These are phyloP conservation scores for Paratinospora sagittata DNA, from an alignment of 164 flowering plant species.

Conservation along the genomic window DNA sequence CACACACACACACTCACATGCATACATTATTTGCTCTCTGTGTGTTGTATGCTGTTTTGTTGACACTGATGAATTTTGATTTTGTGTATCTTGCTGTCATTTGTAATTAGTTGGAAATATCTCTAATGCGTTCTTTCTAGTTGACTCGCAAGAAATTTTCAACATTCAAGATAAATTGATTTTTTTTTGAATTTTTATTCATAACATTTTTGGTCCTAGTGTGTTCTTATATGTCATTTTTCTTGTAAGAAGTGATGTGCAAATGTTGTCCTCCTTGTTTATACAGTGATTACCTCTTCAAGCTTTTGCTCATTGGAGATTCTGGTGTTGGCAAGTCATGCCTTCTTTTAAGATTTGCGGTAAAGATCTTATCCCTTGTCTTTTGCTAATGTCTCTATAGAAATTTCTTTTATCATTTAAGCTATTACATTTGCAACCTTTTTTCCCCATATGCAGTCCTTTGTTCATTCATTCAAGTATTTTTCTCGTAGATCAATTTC, in stretches of 20 bases:
- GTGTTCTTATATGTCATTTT: background rate
- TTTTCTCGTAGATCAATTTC: background rate
- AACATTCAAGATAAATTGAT: background rate
- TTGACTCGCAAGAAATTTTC: background rate
- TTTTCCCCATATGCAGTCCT: background rate
- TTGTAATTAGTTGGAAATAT: background rate
- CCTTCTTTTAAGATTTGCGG: constrained; percentile 39
- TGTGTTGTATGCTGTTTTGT: too few species aligned
- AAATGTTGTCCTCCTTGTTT: background rate
- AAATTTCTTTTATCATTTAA: background rate
- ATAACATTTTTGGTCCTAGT: background rate
- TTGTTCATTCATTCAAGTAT: background rate
- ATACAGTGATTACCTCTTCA: constrained; percentile 39
- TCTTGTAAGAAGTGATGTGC: background rate
- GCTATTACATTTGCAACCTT: background rate
- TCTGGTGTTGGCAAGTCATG: constrained; percentile 44
- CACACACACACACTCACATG: too few species aligned
- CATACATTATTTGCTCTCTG: too few species aligned
- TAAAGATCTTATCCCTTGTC: constrained; percentile 8
- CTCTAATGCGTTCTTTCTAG: background rate
- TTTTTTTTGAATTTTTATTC: background rate
- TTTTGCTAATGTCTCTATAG: background rate
- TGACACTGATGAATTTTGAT: too few species aligned
- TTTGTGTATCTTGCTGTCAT: too few species aligned
- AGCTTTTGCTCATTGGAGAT: constrained; percentile 41